Evolutionary conservation across 495 filamentous ascomycete species (phyloP).

Genomic region (Penicillium daleae): DNA sequence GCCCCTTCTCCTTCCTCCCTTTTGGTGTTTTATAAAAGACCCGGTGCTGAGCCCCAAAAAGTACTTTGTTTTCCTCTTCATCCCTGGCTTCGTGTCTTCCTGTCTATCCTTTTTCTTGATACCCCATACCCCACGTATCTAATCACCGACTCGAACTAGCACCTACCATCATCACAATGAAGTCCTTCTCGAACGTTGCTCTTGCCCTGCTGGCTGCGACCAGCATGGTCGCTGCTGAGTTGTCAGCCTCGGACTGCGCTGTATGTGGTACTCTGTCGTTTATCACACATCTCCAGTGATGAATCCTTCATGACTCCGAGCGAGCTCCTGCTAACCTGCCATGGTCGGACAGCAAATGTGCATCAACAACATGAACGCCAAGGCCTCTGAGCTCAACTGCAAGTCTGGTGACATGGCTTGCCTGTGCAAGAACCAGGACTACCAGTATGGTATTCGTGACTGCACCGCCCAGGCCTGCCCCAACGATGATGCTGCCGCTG

Average conservation of each 20-base stretch:
- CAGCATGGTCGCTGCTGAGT: conserved; percentile 33
- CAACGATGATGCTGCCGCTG: conserved; percentile 43
- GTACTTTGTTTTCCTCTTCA: not conserved
- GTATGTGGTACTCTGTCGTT: conserved; percentile 24
- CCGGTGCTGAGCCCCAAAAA: not conserved
- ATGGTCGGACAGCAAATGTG: conserved; percentile 61
- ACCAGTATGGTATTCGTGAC: conserved; percentile 76
- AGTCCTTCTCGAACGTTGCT: conserved; percentile 40
- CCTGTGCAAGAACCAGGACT: conserved; percentile 71
- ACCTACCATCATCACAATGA: conserved; percentile 40
- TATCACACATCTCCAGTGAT: not conserved
- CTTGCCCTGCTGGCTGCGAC: conserved; percentile 42
- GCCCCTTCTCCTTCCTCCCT: conserved; percentile 1
- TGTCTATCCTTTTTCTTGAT: conserved; percentile 3
- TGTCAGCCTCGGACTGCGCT: conserved; percentile 43
- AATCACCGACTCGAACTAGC: not conserved
- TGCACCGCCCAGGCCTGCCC: conserved; percentile 72
- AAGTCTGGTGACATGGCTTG: conserved; percentile 58
- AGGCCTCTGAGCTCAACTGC: conserved; percentile 66
- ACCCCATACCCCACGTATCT: conserved; percentile 3
- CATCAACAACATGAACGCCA: conserved; percentile 69
- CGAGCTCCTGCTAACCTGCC: conserved; percentile 16
- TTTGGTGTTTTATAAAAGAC: conserved; percentile 21
- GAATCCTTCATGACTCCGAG: not conserved
- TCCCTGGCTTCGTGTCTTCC: not conserved